Conservation (phyloP, 108 stramenopile genomes). For the Fragilaria crotonensis region DNA sequence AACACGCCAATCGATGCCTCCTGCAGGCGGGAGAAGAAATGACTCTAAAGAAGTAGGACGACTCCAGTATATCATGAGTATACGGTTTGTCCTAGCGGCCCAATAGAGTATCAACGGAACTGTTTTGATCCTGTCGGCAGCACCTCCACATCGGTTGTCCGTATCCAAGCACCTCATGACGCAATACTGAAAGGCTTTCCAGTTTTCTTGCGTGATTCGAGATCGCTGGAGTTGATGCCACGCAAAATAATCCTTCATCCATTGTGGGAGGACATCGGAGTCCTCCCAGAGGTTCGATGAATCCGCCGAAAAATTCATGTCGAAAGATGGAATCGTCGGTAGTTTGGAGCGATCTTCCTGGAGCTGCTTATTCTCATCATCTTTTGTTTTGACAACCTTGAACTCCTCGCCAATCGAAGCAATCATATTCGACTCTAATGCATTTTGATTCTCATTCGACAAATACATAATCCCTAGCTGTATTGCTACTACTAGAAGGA, state of each 20-base stretch:
- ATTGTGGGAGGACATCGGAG: slow-evolving; percentile 12
- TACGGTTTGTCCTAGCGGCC: slow-evolving; percentile 22
- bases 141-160: slow-evolving; percentile 30
- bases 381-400: no score
- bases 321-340: no score
- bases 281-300: no score
- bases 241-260: slow-evolving; percentile 35
- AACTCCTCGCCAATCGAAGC: no score
- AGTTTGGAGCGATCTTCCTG: no score
- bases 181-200: slow-evolving; percentile 18
- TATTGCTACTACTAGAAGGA: no score
- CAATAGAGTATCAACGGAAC: slow-evolving; percentile 28
- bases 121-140: slow-evolving; percentile 40
- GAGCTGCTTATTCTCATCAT: no score
- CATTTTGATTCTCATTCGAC: no score
- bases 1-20: slow-evolving; percentile 41
- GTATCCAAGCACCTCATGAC: slow-evolving; percentile 23
- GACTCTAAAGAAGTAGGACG: slow-evolving; percentile 32
- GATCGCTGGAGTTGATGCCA: slow-evolving; percentile 29
- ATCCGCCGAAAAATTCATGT: no score
- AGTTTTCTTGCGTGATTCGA: slow-evolving; percentile 7
- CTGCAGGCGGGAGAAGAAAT: slow-evolving; percentile 32
- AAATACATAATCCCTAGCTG: no score
- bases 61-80: slow-evolving; percentile 40
- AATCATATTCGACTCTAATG: no score